Conservation (phyloP, 2,329 filamentous ascomycete species). For the Calonectria fujianensis region DNA sequence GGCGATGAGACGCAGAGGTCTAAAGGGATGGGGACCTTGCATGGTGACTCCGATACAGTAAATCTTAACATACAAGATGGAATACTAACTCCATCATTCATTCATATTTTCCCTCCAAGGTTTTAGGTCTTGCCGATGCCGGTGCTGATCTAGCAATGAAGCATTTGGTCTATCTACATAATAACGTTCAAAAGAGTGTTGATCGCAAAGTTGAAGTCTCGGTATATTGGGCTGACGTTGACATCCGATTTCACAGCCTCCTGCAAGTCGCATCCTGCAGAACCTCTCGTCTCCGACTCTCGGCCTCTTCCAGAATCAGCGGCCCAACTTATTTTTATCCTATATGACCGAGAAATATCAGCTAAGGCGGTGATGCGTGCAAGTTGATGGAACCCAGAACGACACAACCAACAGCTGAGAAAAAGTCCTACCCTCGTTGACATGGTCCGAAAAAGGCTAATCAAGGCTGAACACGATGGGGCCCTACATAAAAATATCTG, state of each 20-base stretch:
- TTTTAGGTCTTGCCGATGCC: too few species aligned
- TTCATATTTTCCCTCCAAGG: too few species aligned
- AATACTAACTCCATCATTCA: too few species aligned
- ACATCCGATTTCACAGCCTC: background rate
- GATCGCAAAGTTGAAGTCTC: background rate
- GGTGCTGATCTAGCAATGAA: background rate
- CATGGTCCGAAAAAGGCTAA: background rate
- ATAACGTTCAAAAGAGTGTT: fast-evolving
- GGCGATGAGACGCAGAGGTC: background rate
- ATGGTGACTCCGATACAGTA: background rate
- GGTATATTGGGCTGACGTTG: background rate
- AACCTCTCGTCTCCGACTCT: background rate
- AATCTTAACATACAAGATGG: background rate
- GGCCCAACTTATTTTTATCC: background rate
- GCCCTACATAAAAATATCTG: slow-evolving; percentile 14
- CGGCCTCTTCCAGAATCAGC: background rate
- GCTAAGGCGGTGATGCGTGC: background rate
- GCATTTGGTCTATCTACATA: background rate
- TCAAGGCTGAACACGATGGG: slow-evolving; percentile 9
- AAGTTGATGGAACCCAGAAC: background rate
- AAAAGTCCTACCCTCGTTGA: background rate
- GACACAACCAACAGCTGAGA: background rate
- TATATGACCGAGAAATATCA: background rate
- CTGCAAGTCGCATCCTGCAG: background rate
- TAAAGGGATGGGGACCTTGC: background rate